Percentiles rank a stretch among this genome's conserved stretches.
Conservation (phyloP, 2,329 filamentous ascomycete genomes). For the Neocucurbitaria cava region DNA sequence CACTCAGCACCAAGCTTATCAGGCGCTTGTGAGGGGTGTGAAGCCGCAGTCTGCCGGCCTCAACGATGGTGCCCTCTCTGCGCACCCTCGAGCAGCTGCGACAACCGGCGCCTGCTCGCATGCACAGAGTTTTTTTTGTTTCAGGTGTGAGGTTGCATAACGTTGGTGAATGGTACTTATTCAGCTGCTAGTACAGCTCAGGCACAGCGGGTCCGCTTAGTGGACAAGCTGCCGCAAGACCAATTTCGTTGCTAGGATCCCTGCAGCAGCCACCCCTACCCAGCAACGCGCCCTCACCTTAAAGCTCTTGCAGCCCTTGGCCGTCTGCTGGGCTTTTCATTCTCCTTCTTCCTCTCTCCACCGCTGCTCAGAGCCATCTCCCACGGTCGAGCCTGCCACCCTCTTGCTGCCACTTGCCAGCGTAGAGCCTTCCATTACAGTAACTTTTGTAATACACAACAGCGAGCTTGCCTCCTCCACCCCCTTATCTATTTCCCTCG, state of each 20-base stretch:
- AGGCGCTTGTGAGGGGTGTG: slow-evolving; percentile 18
- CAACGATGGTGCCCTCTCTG: not conserved
- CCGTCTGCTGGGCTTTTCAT: slow-evolving; percentile 30
- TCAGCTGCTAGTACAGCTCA: slow-evolving; percentile 34
- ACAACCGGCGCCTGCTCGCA: slow-evolving; percentile 16
- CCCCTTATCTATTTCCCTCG: slow-evolving; percentile 26
- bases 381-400: slow-evolving; percentile 38
- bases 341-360: slow-evolving; percentile 43
- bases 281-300: slow-evolving; percentile 47
- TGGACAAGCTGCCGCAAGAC: slow-evolving; percentile 39
- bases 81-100: not conserved
- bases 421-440: slow-evolving; percentile 35
- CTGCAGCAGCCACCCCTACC: slow-evolving; percentile 35
- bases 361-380: slow-evolving; percentile 33
- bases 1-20: slow-evolving; percentile 21
- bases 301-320: slow-evolving; percentile 44
- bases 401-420: slow-evolving; percentile 37
- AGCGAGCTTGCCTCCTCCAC: slow-evolving; percentile 29
- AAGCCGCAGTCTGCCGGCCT: slow-evolving; percentile 11
- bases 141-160: slow-evolving; percentile 42
- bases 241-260: slow-evolving; percentile 44
- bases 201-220: slow-evolving; percentile 39
- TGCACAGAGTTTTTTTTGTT: slow-evolving; percentile 39
- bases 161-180: slow-evolving; percentile 36
- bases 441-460: slow-evolving; percentile 46